Conservation (phyloP, 108 stramenopile genomes). For the Mediolabrus comicus region DNA sequence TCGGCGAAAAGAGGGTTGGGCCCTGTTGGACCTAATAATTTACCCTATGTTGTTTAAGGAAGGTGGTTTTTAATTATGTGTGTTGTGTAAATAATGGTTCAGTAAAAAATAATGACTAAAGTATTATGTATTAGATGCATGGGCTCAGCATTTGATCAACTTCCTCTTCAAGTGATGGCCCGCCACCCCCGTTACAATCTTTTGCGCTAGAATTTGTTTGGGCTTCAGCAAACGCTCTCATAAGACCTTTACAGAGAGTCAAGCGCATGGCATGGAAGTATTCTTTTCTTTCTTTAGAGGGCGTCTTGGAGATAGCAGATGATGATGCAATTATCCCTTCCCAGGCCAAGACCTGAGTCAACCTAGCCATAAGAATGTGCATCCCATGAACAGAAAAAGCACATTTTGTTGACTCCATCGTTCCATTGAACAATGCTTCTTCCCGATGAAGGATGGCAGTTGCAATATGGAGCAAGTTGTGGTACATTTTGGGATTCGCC, state of each 20-base stretch:
- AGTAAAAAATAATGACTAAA: neutral
- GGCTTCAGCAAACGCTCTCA: slow-evolving; percentile 56
- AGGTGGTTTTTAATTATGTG: too few species aligned
- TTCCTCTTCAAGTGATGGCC: slow-evolving; percentile 24
- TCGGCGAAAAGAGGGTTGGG: too few species aligned
- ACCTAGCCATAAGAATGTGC: slow-evolving; percentile 63
- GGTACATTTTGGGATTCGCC: slow-evolving; percentile 54
- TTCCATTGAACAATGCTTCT: slow-evolving; percentile 13
- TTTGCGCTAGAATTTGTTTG: neutral
- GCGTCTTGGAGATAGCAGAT: neutral
- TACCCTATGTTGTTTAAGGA: too few species aligned
- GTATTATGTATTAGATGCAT: slow-evolving; percentile 9
- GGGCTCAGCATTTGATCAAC: slow-evolving; percentile 27
- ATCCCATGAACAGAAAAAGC: slow-evolving; percentile 65
- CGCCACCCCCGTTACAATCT: neutral
- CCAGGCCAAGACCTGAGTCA: slow-evolving; percentile 47
- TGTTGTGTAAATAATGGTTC: too few species aligned
- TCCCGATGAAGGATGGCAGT: slow-evolving; percentile 44
- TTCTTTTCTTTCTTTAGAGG: slow-evolving; percentile 14
- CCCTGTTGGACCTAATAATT: too few species aligned
- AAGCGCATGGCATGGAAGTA: slow-evolving; percentile 41
- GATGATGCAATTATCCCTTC: slow-evolving; percentile 12
- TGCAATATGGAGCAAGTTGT: slow-evolving; percentile 55
- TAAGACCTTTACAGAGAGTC: slow-evolving; percentile 60
- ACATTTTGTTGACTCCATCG: slow-evolving; percentile 39